Percentiles rank a stretch among this genome's conserved stretches.
These are phyloP conservation scores for Aureococcus anophagefferens DNA, from an alignment of 108 stramenopile genomes.

Conservation along the genomic window DNA sequence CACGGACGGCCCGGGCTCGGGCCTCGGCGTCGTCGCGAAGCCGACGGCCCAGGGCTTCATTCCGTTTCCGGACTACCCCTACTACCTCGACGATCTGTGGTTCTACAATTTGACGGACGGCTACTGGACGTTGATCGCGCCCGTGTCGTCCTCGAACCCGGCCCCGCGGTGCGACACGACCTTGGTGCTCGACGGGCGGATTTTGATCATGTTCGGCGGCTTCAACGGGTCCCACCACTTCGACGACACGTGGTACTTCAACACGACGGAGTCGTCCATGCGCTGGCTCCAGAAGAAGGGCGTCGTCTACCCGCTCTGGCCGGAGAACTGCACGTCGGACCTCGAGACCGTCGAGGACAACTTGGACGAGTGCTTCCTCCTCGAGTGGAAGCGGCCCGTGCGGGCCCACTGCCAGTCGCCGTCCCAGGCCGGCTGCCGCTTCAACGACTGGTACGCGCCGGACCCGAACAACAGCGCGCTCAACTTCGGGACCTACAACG, in stretches of 20 bases:
- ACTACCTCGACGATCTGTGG: slow-evolving; percentile 67
- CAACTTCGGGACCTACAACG: not conserved
- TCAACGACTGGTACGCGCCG: not conserved
- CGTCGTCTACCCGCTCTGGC: slow-evolving; percentile 59
- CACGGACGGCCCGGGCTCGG: slow-evolving; percentile 46
- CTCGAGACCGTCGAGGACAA: slow-evolving; percentile 27
- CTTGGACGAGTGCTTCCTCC: slow-evolving; percentile 43
- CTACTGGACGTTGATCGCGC: slow-evolving; percentile 35
- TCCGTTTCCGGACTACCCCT: slow-evolving; percentile 50
- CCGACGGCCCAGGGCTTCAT: slow-evolving; percentile 26
- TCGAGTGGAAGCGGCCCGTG: slow-evolving; percentile 18
- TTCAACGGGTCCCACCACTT: slow-evolving; percentile 57
- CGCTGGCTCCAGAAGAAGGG: slow-evolving; percentile 57
- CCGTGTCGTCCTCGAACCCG: slow-evolving; percentile 13
- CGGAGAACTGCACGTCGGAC: slow-evolving; percentile 61
- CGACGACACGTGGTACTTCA: slow-evolving; percentile 72
- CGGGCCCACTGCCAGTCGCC: not conserved
- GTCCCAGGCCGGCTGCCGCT: not conserved
- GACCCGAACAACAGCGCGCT: not conserved
- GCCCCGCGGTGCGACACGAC: slow-evolving; percentile 32
- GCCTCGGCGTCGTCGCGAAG: slow-evolving; percentile 23
- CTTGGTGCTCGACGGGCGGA: slow-evolving; percentile 27
- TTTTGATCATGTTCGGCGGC: slow-evolving; percentile 59
- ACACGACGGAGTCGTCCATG: slow-evolving; percentile 33
- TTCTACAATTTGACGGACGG: slow-evolving; percentile 46